Evolutionary conservation across 768 basidiomycete species (phyloP).

Genomic region (Dictyophora rubrovolvata): DNA sequence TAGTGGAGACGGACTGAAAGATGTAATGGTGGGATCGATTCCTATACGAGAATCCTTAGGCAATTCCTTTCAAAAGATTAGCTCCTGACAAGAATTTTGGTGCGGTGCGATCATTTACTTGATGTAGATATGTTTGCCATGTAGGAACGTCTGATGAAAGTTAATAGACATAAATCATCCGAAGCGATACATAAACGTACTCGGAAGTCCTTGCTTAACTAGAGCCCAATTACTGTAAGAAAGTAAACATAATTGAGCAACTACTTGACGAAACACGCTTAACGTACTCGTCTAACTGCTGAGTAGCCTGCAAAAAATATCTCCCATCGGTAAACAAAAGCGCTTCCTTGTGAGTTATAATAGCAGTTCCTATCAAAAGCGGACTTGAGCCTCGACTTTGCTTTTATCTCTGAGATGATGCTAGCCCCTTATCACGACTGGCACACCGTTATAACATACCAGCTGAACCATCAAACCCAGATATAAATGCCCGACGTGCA

Average conservation of each 20-base stretch:
- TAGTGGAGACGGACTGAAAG: slow-evolving; percentile 34
- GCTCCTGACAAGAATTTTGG: neutral
- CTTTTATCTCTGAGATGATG: neutral
- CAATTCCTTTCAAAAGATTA: slow-evolving; percentile 37
- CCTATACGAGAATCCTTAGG: slow-evolving; percentile 58
- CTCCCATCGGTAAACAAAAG: slow-evolving; percentile 91
- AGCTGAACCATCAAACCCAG: slow-evolving; percentile 90
- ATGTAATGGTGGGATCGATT: slow-evolving; percentile 70
- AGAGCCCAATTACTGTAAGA: slow-evolving; percentile 74
- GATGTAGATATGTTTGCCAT: slow-evolving; percentile 79
- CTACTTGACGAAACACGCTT: neutral
- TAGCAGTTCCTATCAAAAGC: slow-evolving; percentile 51
- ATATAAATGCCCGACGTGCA: slow-evolving; percentile 77
- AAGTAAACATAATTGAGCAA: neutral
- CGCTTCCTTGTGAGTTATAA: slow-evolving; percentile 62
- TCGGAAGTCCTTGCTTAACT: slow-evolving; percentile 86
- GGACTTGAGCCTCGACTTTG: slow-evolving; percentile 1
- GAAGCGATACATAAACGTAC: slow-evolving; percentile 25
- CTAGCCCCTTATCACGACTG: too few relatives aligned
- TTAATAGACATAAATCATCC: slow-evolving; percentile 10
- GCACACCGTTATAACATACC: slow-evolving; percentile 33
- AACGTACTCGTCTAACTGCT: slow-evolving; percentile 74
- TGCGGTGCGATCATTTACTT: slow-evolving; percentile 31
- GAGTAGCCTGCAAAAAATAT: slow-evolving; percentile 86
- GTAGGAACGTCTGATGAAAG: slow-evolving; percentile 60